Evolutionary conservation across 2,329 filamentous ascomycete species (phyloP).

Genomic region (Aaosphaeria arxii): DNA sequence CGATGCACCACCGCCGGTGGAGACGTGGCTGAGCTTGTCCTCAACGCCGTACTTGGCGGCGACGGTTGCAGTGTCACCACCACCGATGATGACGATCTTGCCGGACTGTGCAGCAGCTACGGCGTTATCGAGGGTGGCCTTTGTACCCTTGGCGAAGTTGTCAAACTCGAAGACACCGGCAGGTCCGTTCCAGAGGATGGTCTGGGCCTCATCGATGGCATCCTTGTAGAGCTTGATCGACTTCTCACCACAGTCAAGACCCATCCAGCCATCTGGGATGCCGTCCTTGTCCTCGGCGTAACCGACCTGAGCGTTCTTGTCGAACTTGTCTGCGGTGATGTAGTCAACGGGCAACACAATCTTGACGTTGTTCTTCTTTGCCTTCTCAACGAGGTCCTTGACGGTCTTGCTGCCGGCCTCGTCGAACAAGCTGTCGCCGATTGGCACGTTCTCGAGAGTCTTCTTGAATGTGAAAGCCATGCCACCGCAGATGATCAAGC

Average conservation of each 20-base stretch:
- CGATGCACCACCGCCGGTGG: slow-evolving; percentile 91
- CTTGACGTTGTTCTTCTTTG: slow-evolving; percentile 94
- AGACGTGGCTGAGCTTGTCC: slow-evolving; percentile 97
- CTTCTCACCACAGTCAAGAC: slow-evolving; percentile 90
- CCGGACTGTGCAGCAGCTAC: slow-evolving; percentile 76
- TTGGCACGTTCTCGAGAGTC: slow-evolving; percentile 85
- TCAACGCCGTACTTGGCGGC: slow-evolving; percentile 96
- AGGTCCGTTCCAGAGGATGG: slow-evolving; percentile 98
- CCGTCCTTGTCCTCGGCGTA: slow-evolving; percentile 81
- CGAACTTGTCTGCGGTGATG: slow-evolving; percentile 94
- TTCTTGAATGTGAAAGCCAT: slow-evolving; percentile 99
- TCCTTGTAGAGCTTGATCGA: slow-evolving; percentile 84
- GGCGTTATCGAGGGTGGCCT: slow-evolving; percentile 84
- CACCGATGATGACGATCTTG: slow-evolving; percentile 97
- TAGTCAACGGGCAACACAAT: slow-evolving; percentile 93
- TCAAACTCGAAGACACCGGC: slow-evolving; percentile 97
- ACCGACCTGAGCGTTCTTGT: slow-evolving; percentile 75
- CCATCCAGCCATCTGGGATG: slow-evolving; percentile 97
- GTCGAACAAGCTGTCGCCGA: slow-evolving; percentile 89
- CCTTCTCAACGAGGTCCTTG: slow-evolving; percentile 83
- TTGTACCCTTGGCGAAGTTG: slow-evolving; percentile 88
- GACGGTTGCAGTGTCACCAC: slow-evolving; percentile 96
- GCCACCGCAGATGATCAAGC: slow-evolving; percentile 90
- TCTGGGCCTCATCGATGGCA: slow-evolving; percentile 84
- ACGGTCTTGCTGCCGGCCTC: slow-evolving; percentile 93